Evolutionary conservation across 176 grass and related monocot genomes (phyloP).

Genomic region (Ensete glaucum): DNA sequence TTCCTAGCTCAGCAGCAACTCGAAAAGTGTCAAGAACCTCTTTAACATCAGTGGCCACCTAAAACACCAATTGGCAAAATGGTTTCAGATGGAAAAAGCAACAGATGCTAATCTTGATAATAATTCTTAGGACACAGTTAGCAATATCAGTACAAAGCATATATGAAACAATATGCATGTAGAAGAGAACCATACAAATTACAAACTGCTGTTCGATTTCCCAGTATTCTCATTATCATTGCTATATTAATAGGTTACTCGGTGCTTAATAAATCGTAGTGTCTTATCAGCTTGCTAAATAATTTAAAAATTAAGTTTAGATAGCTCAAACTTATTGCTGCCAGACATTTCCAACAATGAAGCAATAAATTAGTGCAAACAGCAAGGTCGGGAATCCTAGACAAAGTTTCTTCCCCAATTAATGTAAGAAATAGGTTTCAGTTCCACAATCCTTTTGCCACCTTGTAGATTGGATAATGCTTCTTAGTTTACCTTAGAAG

Average conservation of each 20-base stretch:
- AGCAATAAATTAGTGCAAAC: background rate
- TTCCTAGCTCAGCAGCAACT: conserved; percentile 80
- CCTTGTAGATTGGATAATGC: no score
- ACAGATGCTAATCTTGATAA: background rate
- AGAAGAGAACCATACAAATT: no score
- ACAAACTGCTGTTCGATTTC: no score
- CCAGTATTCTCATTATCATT: no score
- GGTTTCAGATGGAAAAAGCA: conserved; percentile 5
- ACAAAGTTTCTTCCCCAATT: background rate
- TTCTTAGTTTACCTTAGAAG: no score
- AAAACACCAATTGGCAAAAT: conserved; percentile 5
- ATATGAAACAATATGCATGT: no score
- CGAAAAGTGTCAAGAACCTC: conserved; percentile 88
- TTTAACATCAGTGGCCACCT: conserved; percentile 65
- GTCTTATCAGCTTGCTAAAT: background rate
- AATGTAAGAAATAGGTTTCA: background rate
- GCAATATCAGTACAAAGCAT: background rate
- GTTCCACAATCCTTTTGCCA: no score
- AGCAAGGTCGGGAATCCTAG: background rate
- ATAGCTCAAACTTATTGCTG: no score
- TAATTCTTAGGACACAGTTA: background rate
- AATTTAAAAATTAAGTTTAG: background rate
- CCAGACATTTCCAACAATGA: no score
- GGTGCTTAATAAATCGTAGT: background rate
- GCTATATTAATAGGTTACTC: no score